Evolutionary conservation across 2,329 filamentous ascomycete genomes (phyloP).

Genomic region (Phaeosphaeriaceae sp.): DNA sequence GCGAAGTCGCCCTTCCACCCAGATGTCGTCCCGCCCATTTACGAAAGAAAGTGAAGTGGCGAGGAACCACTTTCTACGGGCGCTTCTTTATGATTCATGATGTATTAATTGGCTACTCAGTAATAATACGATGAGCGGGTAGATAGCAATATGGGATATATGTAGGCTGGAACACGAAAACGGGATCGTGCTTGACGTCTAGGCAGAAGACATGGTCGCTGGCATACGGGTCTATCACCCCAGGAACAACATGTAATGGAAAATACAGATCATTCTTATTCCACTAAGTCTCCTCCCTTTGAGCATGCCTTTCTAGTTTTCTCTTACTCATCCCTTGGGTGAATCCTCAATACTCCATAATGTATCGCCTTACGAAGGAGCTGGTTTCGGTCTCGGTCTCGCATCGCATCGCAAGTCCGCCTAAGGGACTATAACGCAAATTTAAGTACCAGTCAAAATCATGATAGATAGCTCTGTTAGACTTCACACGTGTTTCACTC

Average conservation of each 20-base stretch:
- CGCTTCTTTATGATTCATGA: slow-evolving; percentile 2
- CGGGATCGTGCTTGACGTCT: neutral
- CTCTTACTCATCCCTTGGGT: too few relatives aligned
- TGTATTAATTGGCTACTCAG: neutral
- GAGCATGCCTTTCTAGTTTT: too few relatives aligned
- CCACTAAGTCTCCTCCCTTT: too few relatives aligned
- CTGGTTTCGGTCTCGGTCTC: too few relatives aligned
- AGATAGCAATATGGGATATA: neutral
- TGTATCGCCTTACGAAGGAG: too few relatives aligned
- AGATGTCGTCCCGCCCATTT: slow-evolving; percentile 36
- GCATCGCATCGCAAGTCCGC: too few relatives aligned
- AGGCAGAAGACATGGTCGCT: neutral
- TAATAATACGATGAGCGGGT: slow-evolving; percentile 5
- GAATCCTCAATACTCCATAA: too few relatives aligned
- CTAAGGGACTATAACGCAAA: too few relatives aligned
- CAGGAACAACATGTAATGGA: neutral
- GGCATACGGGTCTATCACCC: neutral
- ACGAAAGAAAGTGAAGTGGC: slow-evolving; percentile 16
- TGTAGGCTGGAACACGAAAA: neutral
- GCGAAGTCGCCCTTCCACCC: slow-evolving; percentile 39
- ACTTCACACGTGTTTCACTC: too few relatives aligned
- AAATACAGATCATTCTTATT: neutral
- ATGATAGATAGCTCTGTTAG: too few relatives aligned
- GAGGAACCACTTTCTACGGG: neutral
- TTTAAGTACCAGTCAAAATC: too few relatives aligned